Evolutionary conservation across 306 rosid species (phyloP).

Genomic region (Luffa acutangula): DNA sequence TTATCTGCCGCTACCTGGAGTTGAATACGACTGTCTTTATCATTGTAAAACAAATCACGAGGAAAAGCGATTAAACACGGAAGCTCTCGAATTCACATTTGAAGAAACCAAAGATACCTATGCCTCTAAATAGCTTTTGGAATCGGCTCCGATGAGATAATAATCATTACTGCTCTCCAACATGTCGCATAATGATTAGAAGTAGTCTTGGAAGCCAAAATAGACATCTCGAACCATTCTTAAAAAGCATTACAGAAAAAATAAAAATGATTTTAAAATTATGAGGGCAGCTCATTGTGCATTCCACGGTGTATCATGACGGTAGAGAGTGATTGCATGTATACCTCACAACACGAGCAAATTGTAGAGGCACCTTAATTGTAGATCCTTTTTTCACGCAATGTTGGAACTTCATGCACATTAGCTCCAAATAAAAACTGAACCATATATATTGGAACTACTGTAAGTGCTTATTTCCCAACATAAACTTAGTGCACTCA

Average conservation of each 20-base stretch:
- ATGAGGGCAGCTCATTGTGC: neutral
- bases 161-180: constrained; percentile 46
- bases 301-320: neutral
- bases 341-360: constrained; percentile 53
- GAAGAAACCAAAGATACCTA: constrained; percentile 34
- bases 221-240: constrained; percentile 70
- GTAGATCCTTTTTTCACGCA: constrained; percentile 41
- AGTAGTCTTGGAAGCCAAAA: constrained; percentile 51
- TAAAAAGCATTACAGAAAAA: neutral
- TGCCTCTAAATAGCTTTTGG: constrained; percentile 58
- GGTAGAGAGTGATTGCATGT: neutral
- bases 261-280: constrained; percentile 2
- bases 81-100: neutral
- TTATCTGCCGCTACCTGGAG: constrained; percentile 60
- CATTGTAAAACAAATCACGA: neutral
- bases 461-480: neutral
- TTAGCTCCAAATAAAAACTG: constrained; percentile 71
- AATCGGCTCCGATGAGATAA: constrained; percentile 56
- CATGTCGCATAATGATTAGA: constrained; percentile 46
- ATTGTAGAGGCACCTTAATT: constrained; percentile 36
- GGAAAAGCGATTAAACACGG: neutral
- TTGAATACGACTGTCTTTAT: constrained; percentile 1
- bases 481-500: neutral
- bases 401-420: constrained; percentile 39
- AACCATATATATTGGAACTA: neutral